phyloP scores from a whole-genome alignment of 148 eudicot genomes.

The Cornus suecica region DNA sequence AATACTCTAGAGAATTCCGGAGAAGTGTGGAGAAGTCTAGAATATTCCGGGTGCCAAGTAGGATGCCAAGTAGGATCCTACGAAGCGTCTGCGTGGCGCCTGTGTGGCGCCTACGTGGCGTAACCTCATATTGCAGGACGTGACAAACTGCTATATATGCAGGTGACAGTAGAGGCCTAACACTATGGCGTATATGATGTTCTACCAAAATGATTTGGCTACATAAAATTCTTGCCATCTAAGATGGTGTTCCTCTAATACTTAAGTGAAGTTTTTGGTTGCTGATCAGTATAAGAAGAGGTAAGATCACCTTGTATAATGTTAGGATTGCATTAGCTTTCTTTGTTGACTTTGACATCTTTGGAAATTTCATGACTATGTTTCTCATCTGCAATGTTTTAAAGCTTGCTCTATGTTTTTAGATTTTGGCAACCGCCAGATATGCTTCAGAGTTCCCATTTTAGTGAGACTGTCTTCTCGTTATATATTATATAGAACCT shows the following conservation, averaged over 20 bases:
- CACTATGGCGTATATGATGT: neutral
- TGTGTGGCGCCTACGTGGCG: too few relatives aligned
- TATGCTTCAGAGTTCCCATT: too few relatives aligned
- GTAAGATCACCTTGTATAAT: neutral
- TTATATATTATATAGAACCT: neutral
- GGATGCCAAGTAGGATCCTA: too few relatives aligned
- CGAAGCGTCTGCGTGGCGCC: too few relatives aligned
- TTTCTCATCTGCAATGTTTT: neutral
- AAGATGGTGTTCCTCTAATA: neutral
- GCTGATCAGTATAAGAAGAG: neutral
- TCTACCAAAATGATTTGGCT: neutral
- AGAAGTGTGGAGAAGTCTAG: too few relatives aligned
- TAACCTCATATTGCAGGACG: too few relatives aligned
- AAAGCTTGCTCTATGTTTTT: neutral
- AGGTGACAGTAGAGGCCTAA: neutral
- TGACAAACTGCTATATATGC: neutral
- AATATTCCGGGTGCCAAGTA: too few relatives aligned
- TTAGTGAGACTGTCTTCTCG: neutral
- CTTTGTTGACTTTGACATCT: too few relatives aligned
- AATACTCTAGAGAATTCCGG: too few relatives aligned
- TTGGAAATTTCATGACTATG: neutral
- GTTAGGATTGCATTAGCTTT: neutral
- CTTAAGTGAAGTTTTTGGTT: neutral
- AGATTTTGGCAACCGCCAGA: neutral
- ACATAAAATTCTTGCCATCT: neutral